phyloP scores from a whole-genome alignment of 768 basidiomycete species.

The Suillus subluteus region DNA sequence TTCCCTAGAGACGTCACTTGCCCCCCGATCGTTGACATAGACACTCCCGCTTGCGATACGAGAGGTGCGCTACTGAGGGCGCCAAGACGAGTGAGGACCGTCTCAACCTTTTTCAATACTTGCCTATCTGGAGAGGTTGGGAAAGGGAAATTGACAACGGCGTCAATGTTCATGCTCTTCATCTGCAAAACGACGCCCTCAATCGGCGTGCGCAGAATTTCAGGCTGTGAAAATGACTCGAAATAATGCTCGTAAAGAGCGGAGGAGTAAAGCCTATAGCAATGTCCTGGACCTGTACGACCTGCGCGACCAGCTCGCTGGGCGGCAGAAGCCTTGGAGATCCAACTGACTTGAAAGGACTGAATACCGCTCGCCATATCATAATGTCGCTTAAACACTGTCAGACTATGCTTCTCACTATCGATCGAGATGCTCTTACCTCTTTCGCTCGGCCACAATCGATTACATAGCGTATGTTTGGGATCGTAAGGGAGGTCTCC shows the following conservation, averaged over 20 bases:
- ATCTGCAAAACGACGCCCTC: slow-evolving; percentile 97
- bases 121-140: slow-evolving; percentile 90
- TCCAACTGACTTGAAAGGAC: slow-evolving; percentile 91
- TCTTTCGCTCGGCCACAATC: slow-evolving; percentile 96
- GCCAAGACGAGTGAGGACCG: slow-evolving; percentile 76
- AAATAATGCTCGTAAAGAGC: slow-evolving; percentile 95
- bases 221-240: slow-evolving; percentile 83
- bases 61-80: slow-evolving; percentile 57
- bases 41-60: slow-evolving; percentile 24
- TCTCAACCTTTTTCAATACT: slow-evolving; percentile 81
- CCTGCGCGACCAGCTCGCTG: slow-evolving; percentile 97
- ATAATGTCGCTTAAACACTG: slow-evolving; percentile 67
- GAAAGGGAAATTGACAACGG: slow-evolving; percentile 97
- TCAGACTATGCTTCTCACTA: slow-evolving; percentile 8
- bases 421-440: slow-evolving; percentile 41
- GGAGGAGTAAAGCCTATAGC: slow-evolving; percentile 95
- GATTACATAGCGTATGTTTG: slow-evolving; percentile 96
- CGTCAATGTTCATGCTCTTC: slow-evolving; percentile 99
- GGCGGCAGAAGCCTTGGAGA: slow-evolving; percentile 91
- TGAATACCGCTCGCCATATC: slow-evolving; percentile 84
- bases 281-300: slow-evolving; percentile 97
- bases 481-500: slow-evolving; percentile 96
- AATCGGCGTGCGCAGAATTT: slow-evolving; percentile 94
- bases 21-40: slow-evolving; percentile 44
- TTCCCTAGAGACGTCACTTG: slow-evolving; percentile 90